A percentile compares a stretch with the other conserved stretches of the same genome.
Conservation (phyloP, 1,139 yeast genomes). For the Saccharomyces hybrid region DNA sequence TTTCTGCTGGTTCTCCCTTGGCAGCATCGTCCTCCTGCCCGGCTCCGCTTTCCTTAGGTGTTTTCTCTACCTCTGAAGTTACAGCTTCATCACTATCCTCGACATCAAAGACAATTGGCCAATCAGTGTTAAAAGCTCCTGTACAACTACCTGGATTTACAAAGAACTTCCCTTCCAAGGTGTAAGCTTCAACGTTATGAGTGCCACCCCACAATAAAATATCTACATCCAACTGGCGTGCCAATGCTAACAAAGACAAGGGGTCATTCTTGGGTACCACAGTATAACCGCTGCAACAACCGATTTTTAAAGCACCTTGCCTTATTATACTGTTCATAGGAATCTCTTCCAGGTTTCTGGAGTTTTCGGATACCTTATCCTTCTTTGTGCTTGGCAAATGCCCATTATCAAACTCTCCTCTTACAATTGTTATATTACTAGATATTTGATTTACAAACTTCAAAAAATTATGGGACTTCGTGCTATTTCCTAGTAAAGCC, state of each 20-base stretch:
- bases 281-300: conserved; percentile 78
- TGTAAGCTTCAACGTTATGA: conserved; percentile 86
- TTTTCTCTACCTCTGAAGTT: background rate
- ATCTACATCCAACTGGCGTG: conserved; percentile 89
- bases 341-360: conserved; percentile 33
- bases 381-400: conserved; percentile 44
- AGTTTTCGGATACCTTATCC: conserved; percentile 37
- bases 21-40: background rate
- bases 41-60: background rate
- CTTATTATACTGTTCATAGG: conserved; percentile 62
- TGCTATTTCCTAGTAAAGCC: conserved; percentile 75
- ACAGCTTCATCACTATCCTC: background rate
- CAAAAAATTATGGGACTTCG: conserved; percentile 57
- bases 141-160: conserved; percentile 95
- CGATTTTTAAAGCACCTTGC: conserved; percentile 68
- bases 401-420: conserved; percentile 61
- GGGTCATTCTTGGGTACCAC: conserved; percentile 85
- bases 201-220: conserved; percentile 92
- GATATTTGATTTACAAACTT: conserved; percentile 60
- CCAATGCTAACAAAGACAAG: conserved; percentile 67
- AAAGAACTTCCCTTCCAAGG: conserved; percentile 85
- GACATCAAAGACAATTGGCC: conserved; percentile 35
- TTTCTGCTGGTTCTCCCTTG: conserved; percentile 10
- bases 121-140: conserved; percentile 70
- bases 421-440: conserved; percentile 64